These are phyloP conservation scores for Urochloa ruziziensis DNA, from an alignment of 176 grass and related monocot genomes.

Conservation along the genomic window DNA sequence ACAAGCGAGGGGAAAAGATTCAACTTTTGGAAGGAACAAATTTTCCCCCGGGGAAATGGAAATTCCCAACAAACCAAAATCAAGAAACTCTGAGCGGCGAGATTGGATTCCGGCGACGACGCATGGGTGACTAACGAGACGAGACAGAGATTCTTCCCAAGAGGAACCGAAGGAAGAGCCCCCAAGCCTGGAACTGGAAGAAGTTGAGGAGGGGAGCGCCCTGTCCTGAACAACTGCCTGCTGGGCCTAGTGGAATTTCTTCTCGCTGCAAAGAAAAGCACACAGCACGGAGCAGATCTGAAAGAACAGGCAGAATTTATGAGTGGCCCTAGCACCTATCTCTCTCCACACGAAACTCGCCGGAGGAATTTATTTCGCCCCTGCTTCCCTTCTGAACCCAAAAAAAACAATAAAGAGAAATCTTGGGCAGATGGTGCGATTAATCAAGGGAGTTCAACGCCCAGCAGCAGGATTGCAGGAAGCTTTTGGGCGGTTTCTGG, in stretches of 20 bases:
- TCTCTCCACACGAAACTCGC: conserved; percentile 37
- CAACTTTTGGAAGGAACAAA: too few species aligned
- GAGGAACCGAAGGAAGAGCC: neutral
- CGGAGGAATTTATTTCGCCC: conserved; percentile 37
- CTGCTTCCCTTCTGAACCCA: neutral
- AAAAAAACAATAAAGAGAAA: neutral
- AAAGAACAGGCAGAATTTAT: conserved; percentile 57
- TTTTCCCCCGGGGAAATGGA: neutral
- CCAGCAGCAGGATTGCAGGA: conserved; percentile 5
- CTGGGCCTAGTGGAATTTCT: neutral
- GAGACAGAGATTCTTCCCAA: neutral
- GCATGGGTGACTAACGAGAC: neutral
- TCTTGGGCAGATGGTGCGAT: conserved; percentile 22
- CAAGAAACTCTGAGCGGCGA: conserved; percentile 23
- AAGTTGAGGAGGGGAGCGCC: neutral
- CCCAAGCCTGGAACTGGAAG: neutral
- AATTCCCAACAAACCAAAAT: neutral
- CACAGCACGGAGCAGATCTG: conserved; percentile 56
- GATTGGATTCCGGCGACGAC: conserved; percentile 1
- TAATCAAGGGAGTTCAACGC: conserved; percentile 11
- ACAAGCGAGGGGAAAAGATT: too few species aligned
- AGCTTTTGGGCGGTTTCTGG: conserved; percentile 33
- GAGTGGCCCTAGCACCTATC: conserved; percentile 40
- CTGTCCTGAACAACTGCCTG: neutral
- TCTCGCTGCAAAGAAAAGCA: conserved; percentile 3